These are phyloP conservation scores for Pseudogymnoascus sp. DNA, from an alignment of 2,329 filamentous ascomycete genomes.

Conservation along the genomic window DNA sequence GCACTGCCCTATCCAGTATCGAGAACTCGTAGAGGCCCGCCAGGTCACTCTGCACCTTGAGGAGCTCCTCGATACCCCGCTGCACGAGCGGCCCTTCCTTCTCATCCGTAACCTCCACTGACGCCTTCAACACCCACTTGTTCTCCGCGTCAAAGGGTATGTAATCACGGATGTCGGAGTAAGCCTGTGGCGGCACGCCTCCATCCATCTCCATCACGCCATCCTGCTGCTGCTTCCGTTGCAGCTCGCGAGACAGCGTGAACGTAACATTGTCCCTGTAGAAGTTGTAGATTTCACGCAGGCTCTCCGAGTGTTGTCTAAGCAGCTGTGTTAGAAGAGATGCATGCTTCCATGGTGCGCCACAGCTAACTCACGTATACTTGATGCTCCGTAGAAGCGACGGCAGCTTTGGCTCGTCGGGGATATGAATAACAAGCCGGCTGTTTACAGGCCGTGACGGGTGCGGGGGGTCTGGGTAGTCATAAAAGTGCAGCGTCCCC, in stretches of 20 bases:
- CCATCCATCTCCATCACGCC: not conserved
- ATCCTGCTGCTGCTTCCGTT: slow-evolving; percentile 1
- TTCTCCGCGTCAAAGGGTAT: slow-evolving; percentile 35
- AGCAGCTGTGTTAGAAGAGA: not conserved
- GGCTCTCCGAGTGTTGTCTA: slow-evolving; percentile 44
- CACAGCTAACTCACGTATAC: slow-evolving; percentile 4
- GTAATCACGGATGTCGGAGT: slow-evolving; percentile 17
- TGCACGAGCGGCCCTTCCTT: slow-evolving; percentile 46
- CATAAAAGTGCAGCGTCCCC: slow-evolving; percentile 48
- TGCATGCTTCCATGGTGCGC: not conserved
- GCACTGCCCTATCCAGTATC: slow-evolving; percentile 42
- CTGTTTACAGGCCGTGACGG: slow-evolving; percentile 22
- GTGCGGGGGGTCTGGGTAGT: slow-evolving; percentile 47
- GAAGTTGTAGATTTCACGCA: slow-evolving; percentile 47
- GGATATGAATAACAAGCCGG: slow-evolving; percentile 22
- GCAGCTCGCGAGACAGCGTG: slow-evolving; percentile 41
- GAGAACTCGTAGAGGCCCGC: slow-evolving; percentile 46
- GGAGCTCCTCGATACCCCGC: slow-evolving; percentile 44
- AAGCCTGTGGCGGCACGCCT: slow-evolving; percentile 11
- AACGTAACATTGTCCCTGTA: slow-evolving; percentile 48
- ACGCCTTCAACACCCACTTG: slow-evolving; percentile 49
- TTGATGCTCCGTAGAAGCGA: slow-evolving; percentile 7
- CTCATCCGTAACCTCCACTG: slow-evolving; percentile 45
- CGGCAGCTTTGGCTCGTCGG: slow-evolving; percentile 18
- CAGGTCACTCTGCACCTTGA: slow-evolving; percentile 38